Conservation (phyloP, 1,284 basidiomycete species). For the Inonotus hispidus region DNA sequence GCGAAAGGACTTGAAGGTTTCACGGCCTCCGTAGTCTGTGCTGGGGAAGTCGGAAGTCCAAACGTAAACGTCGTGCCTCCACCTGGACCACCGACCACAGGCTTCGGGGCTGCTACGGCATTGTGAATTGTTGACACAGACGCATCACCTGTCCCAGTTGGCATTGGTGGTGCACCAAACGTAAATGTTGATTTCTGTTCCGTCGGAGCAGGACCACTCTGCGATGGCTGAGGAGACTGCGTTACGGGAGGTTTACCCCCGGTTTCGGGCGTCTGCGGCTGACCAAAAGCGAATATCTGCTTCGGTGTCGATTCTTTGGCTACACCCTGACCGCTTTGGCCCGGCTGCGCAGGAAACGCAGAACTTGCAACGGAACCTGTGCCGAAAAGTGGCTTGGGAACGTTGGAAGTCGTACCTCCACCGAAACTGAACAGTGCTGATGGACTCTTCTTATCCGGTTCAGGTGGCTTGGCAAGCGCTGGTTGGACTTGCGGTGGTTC, state of each 20-base stretch:
- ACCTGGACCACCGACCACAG: slow-evolving; percentile 14
- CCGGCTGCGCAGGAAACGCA: slow-evolving; percentile 20
- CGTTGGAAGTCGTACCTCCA: neutral
- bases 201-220: slow-evolving; percentile 19
- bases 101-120: slow-evolving; percentile 19
- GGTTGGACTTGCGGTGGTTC: neutral
- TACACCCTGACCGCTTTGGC: neutral
- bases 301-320: neutral
- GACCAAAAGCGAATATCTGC: neutral
- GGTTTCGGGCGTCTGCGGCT: neutral
- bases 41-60: slow-evolving; percentile 3
- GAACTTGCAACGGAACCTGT: neutral
- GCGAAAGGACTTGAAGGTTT: slow-evolving; percentile 18
- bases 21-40: slow-evolving; percentile 4
- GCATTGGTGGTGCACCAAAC: slow-evolving; percentile 19
- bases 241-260: slow-evolving; percentile 23
- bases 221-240: neutral
- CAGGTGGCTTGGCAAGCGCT: neutral
- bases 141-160: neutral
- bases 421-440: slow-evolving; percentile 12
- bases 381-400: slow-evolving; percentile 16
- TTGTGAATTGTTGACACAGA: neutral
- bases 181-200: slow-evolving; percentile 48
- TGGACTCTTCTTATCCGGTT: slow-evolving; percentile 8
- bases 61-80: slow-evolving; percentile 11